phyloP scores from a whole-genome alignment of 345 rosid species.

The Nephelium lappaceum region DNA sequence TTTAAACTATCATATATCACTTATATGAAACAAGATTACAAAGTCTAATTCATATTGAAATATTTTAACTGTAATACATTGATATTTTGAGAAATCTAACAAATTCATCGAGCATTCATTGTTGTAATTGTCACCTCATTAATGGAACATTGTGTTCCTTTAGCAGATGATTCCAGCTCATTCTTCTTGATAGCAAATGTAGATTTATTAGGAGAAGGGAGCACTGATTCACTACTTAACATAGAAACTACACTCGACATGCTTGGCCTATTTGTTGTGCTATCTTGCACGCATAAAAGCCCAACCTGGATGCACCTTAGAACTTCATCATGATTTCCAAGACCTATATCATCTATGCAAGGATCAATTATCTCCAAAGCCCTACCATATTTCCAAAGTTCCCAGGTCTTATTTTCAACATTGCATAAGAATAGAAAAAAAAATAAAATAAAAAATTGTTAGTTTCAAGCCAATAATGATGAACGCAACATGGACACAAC shows the following conservation, averaged over 20 bases:
- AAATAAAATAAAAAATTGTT: too few relatives aligned
- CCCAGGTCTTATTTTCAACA: conserved; percentile 14
- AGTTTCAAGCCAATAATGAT: too few relatives aligned
- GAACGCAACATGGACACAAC: too few relatives aligned
- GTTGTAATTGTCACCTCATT: too few relatives aligned
- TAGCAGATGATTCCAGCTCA: background rate
- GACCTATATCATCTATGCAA: background rate
- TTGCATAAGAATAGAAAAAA: too few relatives aligned
- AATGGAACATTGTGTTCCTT: background rate
- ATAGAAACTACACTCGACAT: conserved; percentile 16
- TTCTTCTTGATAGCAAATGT: background rate
- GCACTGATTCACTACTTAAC: background rate
- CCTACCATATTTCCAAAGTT: conserved; percentile 18
- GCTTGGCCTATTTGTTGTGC: conserved; percentile 17
- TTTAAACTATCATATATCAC: too few relatives aligned
- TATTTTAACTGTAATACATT: too few relatives aligned
- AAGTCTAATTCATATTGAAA: too few relatives aligned
- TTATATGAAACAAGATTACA: too few relatives aligned
- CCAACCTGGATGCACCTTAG: conserved; percentile 19
- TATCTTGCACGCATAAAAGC: conserved; percentile 12
- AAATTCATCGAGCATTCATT: too few relatives aligned
- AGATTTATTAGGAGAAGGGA: conserved; percentile 9
- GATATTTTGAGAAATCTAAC: too few relatives aligned
- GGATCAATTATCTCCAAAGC: conserved; percentile 12
- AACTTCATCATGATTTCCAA: background rate